Base-by-base conservation (phyloP, 768 basidiomycete genomes). In the Hydnum rufescens region DNA sequence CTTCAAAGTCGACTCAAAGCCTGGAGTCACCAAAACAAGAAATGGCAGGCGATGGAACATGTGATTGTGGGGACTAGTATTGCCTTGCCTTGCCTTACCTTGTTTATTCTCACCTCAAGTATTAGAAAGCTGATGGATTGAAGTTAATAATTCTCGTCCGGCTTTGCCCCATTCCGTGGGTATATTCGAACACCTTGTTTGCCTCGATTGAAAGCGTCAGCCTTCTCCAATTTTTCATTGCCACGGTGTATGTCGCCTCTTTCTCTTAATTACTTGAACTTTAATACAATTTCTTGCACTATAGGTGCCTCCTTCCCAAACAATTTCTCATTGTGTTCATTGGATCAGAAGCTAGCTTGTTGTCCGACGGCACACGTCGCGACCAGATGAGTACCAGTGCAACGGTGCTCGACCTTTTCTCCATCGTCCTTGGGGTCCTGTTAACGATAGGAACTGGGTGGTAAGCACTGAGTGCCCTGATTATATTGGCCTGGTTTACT, bases 111-210 rank as follows among this genome's bases (percentile, higher is more conserved):
- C 58, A 8, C 23, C 19, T n/a, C 44, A 30, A 48, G 22, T 3
- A 5, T 34, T 58, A 85, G 82, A 70, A 68, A 54, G 74, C 76
- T 16, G 83, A 80, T 63, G 87, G 87, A 18, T 67, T 88, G 18
- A 79, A 79, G n/a, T 67, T 88, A 23, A 82, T 90, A 36, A 74
- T 86, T 57, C 71, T 90, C 46, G 80, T 89, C 55, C 77, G 86
- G 13, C 63, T 84, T 22, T 86, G 82, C 3, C 78, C 87, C 3
- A 75, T 90, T 62, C 85, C 84, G 44, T 88, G 84, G 82, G 80
- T 82, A 0, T 90, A 87, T 60, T 76, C 79, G n/a, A 88, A 86
- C 54, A 68, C 78, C 0, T 67, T 89, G 19, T 64, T 64, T 51
- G 62, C 62, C 74, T 81, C 80, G 30, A 83, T 90, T 52, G 72